A percentile compares a stretch with the other conserved stretches of the same genome.
Conservation (phyloP, 1,284 basidiomycete genomes). For the Xanthoconium separans region DNA sequence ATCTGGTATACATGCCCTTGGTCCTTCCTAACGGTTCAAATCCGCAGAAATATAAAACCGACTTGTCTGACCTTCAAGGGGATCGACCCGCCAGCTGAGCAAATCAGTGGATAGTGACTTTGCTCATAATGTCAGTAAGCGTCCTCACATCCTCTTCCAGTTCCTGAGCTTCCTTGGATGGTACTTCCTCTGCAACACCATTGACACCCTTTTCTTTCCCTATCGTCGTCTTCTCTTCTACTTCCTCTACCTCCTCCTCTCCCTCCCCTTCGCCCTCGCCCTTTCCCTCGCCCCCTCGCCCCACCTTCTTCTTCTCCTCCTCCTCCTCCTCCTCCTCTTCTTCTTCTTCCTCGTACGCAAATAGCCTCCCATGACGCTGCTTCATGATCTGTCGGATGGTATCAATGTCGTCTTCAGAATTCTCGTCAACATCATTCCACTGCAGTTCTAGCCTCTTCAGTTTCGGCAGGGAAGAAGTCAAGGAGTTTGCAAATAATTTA, state of each 20-base stretch:
- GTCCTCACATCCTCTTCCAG: constrained; percentile 45
- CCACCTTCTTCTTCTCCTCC: constrained; percentile 29
- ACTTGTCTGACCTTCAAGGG: not conserved
- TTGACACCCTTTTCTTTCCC: constrained; percentile 30
- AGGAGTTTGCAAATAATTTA: constrained; percentile 62
- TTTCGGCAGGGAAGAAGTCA: constrained; percentile 54
- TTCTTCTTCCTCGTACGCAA: constrained; percentile 64
- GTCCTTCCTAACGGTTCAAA: constrained; percentile 3
- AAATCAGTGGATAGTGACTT: constrained; percentile 45
- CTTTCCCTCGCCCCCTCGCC: constrained; percentile 41
- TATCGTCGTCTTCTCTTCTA: constrained; percentile 35
- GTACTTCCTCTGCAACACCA: constrained; percentile 26
- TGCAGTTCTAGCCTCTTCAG: constrained; percentile 79
- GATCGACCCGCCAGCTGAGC: not conserved
- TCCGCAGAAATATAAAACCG: not conserved
- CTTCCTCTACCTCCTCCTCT: constrained; percentile 47
- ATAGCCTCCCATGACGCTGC: constrained; percentile 62
- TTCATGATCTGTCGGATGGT: constrained; percentile 63
- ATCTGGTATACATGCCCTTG: constrained; percentile 26
- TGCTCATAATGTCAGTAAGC: constrained; percentile 62
- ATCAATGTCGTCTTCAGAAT: constrained; percentile 68
- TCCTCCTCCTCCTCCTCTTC: constrained; percentile 45
- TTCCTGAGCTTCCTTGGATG: constrained; percentile 22
- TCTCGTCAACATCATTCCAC: constrained; percentile 84
- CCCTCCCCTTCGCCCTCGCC: constrained; percentile 40